phyloP scores from a whole-genome alignment of 2,329 filamentous ascomycete genomes.

The Cladosporium halotolerans region DNA sequence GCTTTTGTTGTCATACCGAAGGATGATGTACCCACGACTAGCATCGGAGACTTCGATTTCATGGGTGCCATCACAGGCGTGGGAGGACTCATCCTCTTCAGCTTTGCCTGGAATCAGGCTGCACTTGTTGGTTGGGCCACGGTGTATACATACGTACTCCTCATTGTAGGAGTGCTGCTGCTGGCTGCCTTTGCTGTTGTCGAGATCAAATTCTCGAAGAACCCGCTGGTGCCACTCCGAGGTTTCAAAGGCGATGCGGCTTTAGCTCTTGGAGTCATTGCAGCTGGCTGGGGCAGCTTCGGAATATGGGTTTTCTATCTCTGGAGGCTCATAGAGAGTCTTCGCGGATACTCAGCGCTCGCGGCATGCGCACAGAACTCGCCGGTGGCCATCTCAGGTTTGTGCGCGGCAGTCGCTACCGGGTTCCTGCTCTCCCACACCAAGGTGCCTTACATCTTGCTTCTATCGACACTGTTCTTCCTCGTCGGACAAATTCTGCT shows the following conservation, averaged over 20 bases:
- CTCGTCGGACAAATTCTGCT: slow-evolving; percentile 36
- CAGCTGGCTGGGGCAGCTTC: slow-evolving; percentile 28
- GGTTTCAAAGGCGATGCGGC: slow-evolving; percentile 21
- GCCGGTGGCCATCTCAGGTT: slow-evolving; percentile 29
- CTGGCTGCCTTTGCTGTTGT: slow-evolving; percentile 24
- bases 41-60: slow-evolving; percentile 12
- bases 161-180: slow-evolving; percentile 24
- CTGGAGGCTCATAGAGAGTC: slow-evolving; percentile 28
- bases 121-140: slow-evolving; percentile 28
- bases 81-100: slow-evolving; percentile 26
- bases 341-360: slow-evolving; percentile 29
- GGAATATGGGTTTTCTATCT: slow-evolving; percentile 31
- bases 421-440: slow-evolving; percentile 34
- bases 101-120: slow-evolving; percentile 29
- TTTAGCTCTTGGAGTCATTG: slow-evolving; percentile 24
- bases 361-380: slow-evolving; percentile 28
- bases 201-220: slow-evolving; percentile 18
- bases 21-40: slow-evolving; percentile 16
- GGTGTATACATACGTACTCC: slow-evolving; percentile 25
- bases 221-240: slow-evolving; percentile 22
- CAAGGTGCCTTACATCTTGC: slow-evolving; percentile 32
- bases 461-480: slow-evolving; percentile 36
- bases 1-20: slow-evolving; percentile 15
- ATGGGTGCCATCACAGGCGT: slow-evolving; percentile 24
- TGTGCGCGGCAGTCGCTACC: slow-evolving; percentile 31